Base-by-base conservation (phyloP, 805 yeast genomes). In the Candida sanyiensis region DNA sequence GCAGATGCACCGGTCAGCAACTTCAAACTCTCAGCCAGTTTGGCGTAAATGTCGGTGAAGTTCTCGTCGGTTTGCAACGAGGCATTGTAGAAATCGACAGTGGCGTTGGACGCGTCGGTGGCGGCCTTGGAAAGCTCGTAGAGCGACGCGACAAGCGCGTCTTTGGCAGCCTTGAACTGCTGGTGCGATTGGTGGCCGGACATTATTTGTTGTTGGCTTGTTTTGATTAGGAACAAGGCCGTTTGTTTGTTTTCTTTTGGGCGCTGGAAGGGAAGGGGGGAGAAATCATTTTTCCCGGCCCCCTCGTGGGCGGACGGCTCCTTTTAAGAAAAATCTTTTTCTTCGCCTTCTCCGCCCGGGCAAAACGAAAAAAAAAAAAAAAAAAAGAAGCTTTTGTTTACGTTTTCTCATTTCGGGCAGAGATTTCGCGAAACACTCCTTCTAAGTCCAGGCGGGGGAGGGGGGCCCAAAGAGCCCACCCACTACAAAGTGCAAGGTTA, bases 101-200 rank as follows among this genome's bases (percentile, higher is more conserved):
- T 76, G 18, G 94, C 90, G 23, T 77, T 63, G 21, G 95, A 86
- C 38, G 90, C 86, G 41, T 83, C 89, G 47, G 74, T 77, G 26
- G 96, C 90, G n/a, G 94, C 87, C 55, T 80, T 85, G 31, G 93
- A 78, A 39, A 88, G 73, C 57, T 83, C 89, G 53, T 80, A 83
- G 44, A 88, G 72, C 1, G 95, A 77, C 28, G 93, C 74, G 42
- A 88, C 88, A 26, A 83, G 73, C 80, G 54, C 49, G 41, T 52
- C 57, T 44, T 52, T 51, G 3, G 55, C 56, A 37, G 40, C 45
- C 36, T 49, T 51, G 27, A 52, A 45, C 28, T 51, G 53, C 15
- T 45, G 42, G 17, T 39, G 43, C 26, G 55, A 44, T 51, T 45
- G 42, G 17, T 39, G 43, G n/a, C n/a, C n/a, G 29, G 55, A 44